Evolutionary conservation across 495 filamentous ascomycete species (phyloP), one percentile per base, ranked within the genome.

Genomic region (Saxispiralis lemnorum): DNA sequence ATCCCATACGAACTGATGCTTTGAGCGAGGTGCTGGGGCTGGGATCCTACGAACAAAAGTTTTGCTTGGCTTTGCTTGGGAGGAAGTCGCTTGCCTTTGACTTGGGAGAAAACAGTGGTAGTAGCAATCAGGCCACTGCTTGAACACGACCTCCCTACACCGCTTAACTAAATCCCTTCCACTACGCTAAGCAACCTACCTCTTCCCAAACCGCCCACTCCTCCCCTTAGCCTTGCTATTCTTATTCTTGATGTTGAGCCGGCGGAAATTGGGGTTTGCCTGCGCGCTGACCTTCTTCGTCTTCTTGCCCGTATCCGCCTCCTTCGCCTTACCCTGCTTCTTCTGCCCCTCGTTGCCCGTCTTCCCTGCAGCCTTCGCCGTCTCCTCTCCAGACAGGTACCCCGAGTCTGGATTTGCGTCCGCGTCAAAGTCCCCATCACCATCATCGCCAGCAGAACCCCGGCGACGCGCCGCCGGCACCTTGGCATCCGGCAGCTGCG

Each of bases 231-330:
- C 47, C 36, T 56, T 51, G 24, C 42, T 36, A 39, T 59, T 59
- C 48, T 61, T 58, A 53, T 79, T 82, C 53, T 67, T 70, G 51
- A 93, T 73, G 64, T 92, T 93, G 49, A 94, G 58, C 35, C 75
- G 70, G 46, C 80, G 73, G 58, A 84, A 94, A 53, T 94, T 94
- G 17, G 81, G 72, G 62, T 87, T 76, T 2, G 85, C 80, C 38
- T 76, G 61, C 5, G 78, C 76, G 43, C 74, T 81, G 38, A 85
- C 65, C 62, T 82, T 93, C 47, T 73, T 71, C 13, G 61, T 62
- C 49, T 71, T 74, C 56, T 76, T 76, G 17, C 76, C 68, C 42
- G 65, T 65, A 63, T 19, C 30, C 34, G 16, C 14, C 15, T 45
- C 52, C 39, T 52, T 43, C 11, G 52, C 53, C 39, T 61, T 65